phyloP scores from a whole-genome alignment of 768 basidiomycete genomes.

The Phanerochaete sordida region DNA sequence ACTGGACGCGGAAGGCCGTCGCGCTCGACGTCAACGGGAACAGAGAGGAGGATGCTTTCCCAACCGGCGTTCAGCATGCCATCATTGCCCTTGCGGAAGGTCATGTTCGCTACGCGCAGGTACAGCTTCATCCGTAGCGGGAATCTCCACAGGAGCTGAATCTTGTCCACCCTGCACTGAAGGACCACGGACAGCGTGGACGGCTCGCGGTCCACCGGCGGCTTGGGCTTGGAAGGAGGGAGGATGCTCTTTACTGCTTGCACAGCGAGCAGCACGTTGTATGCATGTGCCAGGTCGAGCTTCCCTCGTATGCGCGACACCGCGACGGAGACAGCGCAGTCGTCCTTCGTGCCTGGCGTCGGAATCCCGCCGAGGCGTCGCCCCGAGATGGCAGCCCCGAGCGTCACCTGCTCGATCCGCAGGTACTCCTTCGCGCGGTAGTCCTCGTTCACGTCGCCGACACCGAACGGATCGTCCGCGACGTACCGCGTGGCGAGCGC shows the following conservation, averaged over 20 bases:
- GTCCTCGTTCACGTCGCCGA: conserved; percentile 27
- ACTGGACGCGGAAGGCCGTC: conserved; percentile 34
- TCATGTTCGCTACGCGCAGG: conserved; percentile 29
- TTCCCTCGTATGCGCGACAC: conserved; percentile 50
- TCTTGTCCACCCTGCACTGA: conserved; percentile 34
- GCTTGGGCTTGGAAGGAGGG: conserved; percentile 18
- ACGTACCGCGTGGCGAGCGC: conserved; percentile 66
- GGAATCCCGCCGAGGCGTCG: conserved; percentile 12
- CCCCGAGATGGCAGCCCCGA: conserved; percentile 26
- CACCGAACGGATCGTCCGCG: conserved; percentile 55
- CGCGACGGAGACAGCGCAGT: conserved; percentile 43
- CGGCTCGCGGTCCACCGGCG: conserved; percentile 16
- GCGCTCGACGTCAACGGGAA: conserved; percentile 45
- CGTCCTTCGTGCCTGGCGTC: conserved; percentile 27
- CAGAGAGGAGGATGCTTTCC: conserved; percentile 50
- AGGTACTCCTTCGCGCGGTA: conserved; percentile 41
- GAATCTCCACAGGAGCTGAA: conserved; percentile 47
- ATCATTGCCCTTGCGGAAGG: conserved; percentile 16
- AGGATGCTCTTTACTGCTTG: conserved; percentile 45
- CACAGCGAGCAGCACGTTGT: conserved; percentile 62
- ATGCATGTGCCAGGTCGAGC: conserved; percentile 65
- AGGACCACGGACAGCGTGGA: conserved; percentile 16
- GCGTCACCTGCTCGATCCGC: conserved; percentile 31
- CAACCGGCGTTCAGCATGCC: conserved; percentile 30
- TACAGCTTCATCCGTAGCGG: conserved; percentile 44